These are phyloP conservation scores for Mortierella hygrophila DNA, from an alignment of 192 early-diverging fungal species.

Conservation along the genomic window DNA sequence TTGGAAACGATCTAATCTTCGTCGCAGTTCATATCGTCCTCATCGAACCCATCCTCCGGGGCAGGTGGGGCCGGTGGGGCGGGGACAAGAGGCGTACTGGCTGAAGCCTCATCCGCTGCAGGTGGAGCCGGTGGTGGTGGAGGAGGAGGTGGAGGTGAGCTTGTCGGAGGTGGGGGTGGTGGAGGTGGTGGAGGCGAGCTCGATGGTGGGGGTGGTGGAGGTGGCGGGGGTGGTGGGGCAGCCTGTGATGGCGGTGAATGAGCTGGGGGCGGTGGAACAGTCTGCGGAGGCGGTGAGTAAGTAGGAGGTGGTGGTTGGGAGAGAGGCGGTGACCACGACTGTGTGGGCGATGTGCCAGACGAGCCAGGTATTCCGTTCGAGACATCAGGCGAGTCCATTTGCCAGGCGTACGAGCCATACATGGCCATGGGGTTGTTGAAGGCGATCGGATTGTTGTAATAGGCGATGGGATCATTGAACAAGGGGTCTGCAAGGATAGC, in stretches of 20 bases:
- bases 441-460: not conserved
- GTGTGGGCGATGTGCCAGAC: slow-evolving; percentile 12
- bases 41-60: slow-evolving; percentile 5
- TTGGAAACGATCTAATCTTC: not conserved
- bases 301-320: slow-evolving; percentile 24
- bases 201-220: slow-evolving; percentile 34
- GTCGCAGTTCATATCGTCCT: slow-evolving; percentile 27
- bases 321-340: slow-evolving; percentile 21
- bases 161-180: slow-evolving; percentile 14
- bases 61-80: slow-evolving; percentile 6
- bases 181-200: slow-evolving; percentile 16
- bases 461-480: not conserved
- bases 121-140: slow-evolving; percentile 20
- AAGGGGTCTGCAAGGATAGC: not conserved
- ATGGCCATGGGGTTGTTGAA: not conserved
- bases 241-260: slow-evolving; percentile 23
- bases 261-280: not conserved
- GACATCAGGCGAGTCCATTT: slow-evolving; percentile 2
- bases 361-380: not conserved
- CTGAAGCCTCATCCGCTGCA: not conserved
- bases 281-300: too few relatives aligned
- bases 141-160: slow-evolving; percentile 19
- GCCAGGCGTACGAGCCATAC: slow-evolving; percentile 3
- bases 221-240: slow-evolving; percentile 20
- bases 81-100: not conserved